Base-by-base conservation (phyloP, 331 rosid genomes). In the Acacia pycnantha region DNA sequence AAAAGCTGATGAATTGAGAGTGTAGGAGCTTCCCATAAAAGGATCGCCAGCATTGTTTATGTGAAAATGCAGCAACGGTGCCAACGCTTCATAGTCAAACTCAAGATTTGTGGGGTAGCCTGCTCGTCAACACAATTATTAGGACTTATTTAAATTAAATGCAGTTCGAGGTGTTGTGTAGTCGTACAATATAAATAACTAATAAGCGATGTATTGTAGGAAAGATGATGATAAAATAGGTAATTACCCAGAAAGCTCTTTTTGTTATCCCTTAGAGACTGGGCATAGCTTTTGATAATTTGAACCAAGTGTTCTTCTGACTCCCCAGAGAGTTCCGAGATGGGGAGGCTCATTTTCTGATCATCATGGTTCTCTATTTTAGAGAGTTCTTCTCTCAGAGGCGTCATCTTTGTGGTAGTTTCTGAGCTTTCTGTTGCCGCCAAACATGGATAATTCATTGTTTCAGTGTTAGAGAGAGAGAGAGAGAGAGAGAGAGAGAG, bases 31-130 rank as follows among this genome's bases (percentile, higher is more conserved):
- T 73, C 89, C 91, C 16, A 87, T 73, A 76, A 92, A 92, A 40
- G 94, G 91, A 83, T 92, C 94, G 0, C 94, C 94, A 2, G 86
- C 88, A 82, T 92, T 92, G 81, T 92, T 92, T 47, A 92, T 83
- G 6, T 90, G 92, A 85, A 88, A 89, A 83, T 87, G 87, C 46
- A 87, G 87, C 80, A 92, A 54, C 61, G 82, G 92, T 0, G 46
- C 67, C 77, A 93, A 27, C 16, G 88, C 85, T 16, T 89, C 89
- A 46, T 91, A 93, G 74, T 91, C 86, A 54, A 93, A 91, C 70
- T 93, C 91, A 65, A 82, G 82, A 84, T 93, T 91, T 24, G 79
- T 58, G 4, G 95, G 95, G 58, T 86, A 91, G 8, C 97, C 94
- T 91, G 79, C 58, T 31, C 65, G 3, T 64, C 67, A 54, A 24